These are phyloP conservation scores for Taiozyma sp. DNA, from an alignment of 1,139 yeast species.

Conservation along the genomic window DNA sequence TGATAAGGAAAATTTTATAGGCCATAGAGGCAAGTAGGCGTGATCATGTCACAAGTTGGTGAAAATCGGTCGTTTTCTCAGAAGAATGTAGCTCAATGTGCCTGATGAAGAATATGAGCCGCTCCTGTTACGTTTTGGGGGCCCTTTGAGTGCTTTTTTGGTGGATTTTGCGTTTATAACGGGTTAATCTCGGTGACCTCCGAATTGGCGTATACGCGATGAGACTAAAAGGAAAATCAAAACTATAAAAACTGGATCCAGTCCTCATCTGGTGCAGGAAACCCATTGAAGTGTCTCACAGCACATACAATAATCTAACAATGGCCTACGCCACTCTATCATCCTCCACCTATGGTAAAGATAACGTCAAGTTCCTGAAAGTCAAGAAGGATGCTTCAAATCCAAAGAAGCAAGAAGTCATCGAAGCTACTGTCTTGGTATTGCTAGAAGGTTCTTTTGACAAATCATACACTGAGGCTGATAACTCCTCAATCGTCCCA, in stretches of 20 bases:
- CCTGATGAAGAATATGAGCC: background rate
- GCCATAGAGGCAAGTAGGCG: background rate
- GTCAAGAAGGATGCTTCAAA: conserved; percentile 71
- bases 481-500: conserved; percentile 83
- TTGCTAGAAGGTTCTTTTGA: conserved; percentile 76
- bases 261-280: background rate
- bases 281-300: background rate
- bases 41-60: background rate
- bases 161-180: background rate
- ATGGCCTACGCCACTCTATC: conserved; percentile 28
- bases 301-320: background rate
- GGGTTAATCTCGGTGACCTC: background rate
- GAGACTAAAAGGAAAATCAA: background rate
- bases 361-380: conserved; percentile 83
- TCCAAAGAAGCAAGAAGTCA: conserved; percentile 68
- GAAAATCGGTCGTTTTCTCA: background rate
- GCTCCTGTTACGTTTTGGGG: background rate
- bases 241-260: background rate
- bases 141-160: background rate
- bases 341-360: conserved; percentile 77
- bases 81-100: background rate
- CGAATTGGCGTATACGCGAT: background rate
- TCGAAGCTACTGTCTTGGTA: conserved; percentile 77
- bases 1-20: background rate
- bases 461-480: conserved; percentile 77